A percentile compares a stretch with the other conserved stretches of the same genome.
phyloP scores from a whole-genome alignment of 129 eudicot species.

The Scalesia atractyloides region DNA sequence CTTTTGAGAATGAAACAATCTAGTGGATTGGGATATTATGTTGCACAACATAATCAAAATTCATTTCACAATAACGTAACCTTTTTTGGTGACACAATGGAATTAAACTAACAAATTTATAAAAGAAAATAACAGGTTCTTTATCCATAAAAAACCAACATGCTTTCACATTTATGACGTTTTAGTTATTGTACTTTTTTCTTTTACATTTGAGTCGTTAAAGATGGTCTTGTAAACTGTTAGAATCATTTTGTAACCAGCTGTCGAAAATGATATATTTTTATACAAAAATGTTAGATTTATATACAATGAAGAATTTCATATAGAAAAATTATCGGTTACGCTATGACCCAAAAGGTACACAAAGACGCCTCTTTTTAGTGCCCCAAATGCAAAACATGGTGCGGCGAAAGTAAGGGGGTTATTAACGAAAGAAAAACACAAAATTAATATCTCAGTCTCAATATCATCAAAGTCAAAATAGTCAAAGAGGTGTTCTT shows the following conservation, averaged over 20 bases:
- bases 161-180: background rate
- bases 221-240: background rate
- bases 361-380: background rate
- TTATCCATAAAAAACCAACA: background rate
- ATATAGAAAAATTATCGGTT: background rate
- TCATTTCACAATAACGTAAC: background rate
- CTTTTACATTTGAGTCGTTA: background rate
- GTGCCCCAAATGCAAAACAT: background rate
- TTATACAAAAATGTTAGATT: background rate
- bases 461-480: constrained; percentile 1
- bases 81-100: background rate
- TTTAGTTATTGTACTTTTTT: background rate
- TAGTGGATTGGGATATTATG: background rate
- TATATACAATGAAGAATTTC: background rate
- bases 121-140: background rate
- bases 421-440: background rate
- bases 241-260: background rate
- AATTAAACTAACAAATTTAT: background rate
- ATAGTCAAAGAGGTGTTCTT: background rate
- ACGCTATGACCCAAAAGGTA: background rate
- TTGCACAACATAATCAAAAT: background rate
- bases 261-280: background rate
- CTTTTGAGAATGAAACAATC: background rate
- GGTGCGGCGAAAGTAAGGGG: background rate
- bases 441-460: background rate